Conservation (phyloP, 2,329 filamentous ascomycete genomes). For the Cladorrhinum sp. region DNA sequence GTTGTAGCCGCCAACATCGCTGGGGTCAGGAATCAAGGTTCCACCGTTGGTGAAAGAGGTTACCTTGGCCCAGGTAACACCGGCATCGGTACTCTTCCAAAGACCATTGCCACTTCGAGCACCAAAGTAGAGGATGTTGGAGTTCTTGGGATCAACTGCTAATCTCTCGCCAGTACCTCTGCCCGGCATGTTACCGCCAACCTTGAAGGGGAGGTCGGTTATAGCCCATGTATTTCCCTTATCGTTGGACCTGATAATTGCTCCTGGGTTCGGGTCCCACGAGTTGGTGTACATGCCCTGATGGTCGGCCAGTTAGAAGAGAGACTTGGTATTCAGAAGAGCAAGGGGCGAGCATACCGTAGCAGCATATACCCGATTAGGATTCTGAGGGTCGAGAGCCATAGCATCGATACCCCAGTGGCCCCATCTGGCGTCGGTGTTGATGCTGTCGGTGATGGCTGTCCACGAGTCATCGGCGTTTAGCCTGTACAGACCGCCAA, state of each 20-base stretch:
- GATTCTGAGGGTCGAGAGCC: slow-evolving; percentile 52
- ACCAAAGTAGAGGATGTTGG: slow-evolving; percentile 56
- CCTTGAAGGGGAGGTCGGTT: slow-evolving; percentile 54
- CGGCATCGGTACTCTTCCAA: slow-evolving; percentile 56
- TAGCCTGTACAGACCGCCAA: slow-evolving; percentile 54
- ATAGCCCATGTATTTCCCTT: slow-evolving; percentile 51
- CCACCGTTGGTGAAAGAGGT: slow-evolving; percentile 50
- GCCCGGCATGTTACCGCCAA: slow-evolving; percentile 61
- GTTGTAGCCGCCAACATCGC: slow-evolving; percentile 43
- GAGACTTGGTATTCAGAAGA: neutral
- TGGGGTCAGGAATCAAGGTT: slow-evolving; percentile 45
- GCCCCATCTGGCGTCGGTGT: slow-evolving; percentile 46
- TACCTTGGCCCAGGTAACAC: slow-evolving; percentile 53
- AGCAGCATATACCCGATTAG: slow-evolving; percentile 51
- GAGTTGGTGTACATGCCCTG: slow-evolving; percentile 54
- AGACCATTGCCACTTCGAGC: slow-evolving; percentile 57
- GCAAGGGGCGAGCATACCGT: slow-evolving; percentile 47
- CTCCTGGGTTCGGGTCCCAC: slow-evolving; percentile 56
- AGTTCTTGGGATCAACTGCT: slow-evolving; percentile 55
- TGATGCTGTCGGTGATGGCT: slow-evolving; percentile 47
- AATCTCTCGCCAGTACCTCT: slow-evolving; percentile 58
- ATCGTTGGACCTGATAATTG: slow-evolving; percentile 54
- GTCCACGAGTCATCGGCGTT: slow-evolving; percentile 56
- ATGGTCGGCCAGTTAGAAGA: neutral
- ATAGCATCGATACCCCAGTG: slow-evolving; percentile 57